Evolutionary conservation across 441 rosid genomes (phyloP), one percentile per base, ranked within the genome.

Genomic region (Croton laevigatus): DNA sequence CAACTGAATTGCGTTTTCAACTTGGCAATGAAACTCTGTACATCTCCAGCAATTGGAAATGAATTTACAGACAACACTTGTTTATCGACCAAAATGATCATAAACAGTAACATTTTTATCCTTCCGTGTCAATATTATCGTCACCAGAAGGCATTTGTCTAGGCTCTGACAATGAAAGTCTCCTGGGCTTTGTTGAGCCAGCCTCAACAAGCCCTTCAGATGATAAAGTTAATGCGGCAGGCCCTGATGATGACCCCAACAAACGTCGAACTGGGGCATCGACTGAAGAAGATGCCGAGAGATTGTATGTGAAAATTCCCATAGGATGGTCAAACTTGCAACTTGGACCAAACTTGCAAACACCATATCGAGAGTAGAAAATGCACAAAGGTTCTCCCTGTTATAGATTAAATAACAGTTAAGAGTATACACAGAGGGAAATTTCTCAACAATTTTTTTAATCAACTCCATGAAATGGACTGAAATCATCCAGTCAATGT

Each of bases 271-370:
- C 87, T 9, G 89, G 82, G 45, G 86, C 69, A 73, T 83, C 93
- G 49, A 78, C 82, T 70, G 97, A 81, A 69, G 93, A 81, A 46
- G 90, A 86, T 53, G 91, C 74, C 11, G 94, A 73, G 67, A 86
- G 79, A 68, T 83, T 88, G 81, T 88, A 89, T 45, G 94, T 65
- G 72, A 90, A 91, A 74, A 88, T 79, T 76, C 88, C 86, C 97
- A 96, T 93, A 59, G 99, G 99, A 69, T 96, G 99, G 82, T 96
- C 88, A 79, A 93, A 96, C 86, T 93, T 96, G 90, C 99, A 96
- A 80, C 98, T 96, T 63, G 98, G 97, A 70, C 98, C 99, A 84
- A 96, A 96, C 81, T 96, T 96, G 96, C 99, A 96, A 68, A 91
- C 92, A 60, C 99, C 98, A 71, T 96, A 91, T 44, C 97, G 97